Percentiles rank a stretch among this genome's conserved stretches.
Evolutionary conservation across 768 basidiomycete genomes (phyloP).

Genomic region (Tylopilus plumbeoviolaceoides): DNA sequence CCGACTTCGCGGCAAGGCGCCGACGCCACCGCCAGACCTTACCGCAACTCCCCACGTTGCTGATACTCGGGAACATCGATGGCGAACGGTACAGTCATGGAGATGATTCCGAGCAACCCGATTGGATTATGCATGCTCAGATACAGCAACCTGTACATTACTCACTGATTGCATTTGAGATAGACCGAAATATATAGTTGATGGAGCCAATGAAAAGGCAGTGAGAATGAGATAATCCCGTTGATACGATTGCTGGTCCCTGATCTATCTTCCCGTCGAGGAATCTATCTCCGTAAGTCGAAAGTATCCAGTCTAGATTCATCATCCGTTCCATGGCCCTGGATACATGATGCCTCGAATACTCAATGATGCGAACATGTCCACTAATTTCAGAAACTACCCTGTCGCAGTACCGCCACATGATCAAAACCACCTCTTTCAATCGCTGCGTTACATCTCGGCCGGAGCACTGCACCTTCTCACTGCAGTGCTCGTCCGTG

Average conservation of each 20-base stretch:
- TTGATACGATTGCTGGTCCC: background rate
- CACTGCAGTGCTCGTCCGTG: conserved; percentile 35
- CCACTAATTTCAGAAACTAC: conserved; percentile 23
- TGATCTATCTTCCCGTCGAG: background rate
- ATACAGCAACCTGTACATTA: conserved; percentile 8
- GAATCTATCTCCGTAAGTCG: background rate
- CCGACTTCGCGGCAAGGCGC: conserved; percentile 47
- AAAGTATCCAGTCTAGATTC: background rate
- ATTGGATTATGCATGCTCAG: background rate
- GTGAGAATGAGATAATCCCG: background rate
- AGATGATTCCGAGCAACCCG: conserved; percentile 16
- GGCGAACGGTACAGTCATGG: conserved; percentile 38
- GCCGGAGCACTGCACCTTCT: conserved; percentile 63
- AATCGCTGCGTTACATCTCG: conserved; percentile 29
- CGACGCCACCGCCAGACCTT: conserved; percentile 40
- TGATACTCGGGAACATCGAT: conserved; percentile 31
- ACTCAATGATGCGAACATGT: too few species aligned
- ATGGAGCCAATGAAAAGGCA: background rate
- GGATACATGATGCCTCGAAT: too few species aligned
- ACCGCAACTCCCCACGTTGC: conserved; percentile 4
- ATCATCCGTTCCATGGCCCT: too few species aligned
- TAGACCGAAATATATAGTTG: background rate
- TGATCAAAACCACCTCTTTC: conserved; percentile 51
- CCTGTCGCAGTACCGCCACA: conserved; percentile 55
- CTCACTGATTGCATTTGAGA: background rate